Base-by-base conservation (phyloP, 106 monocot species). In the Dioscorea alata region DNA sequence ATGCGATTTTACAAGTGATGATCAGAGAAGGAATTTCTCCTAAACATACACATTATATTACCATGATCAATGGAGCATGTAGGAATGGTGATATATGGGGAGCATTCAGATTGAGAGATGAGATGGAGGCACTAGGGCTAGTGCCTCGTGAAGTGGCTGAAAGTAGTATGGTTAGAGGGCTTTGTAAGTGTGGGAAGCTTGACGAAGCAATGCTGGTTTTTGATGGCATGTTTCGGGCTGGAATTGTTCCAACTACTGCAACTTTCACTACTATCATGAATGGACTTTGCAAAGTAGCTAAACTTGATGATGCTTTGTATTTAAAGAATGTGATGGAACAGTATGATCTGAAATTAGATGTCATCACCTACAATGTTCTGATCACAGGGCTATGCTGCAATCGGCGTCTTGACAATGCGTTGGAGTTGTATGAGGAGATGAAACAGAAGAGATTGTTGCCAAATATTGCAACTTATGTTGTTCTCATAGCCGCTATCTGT, bases 251-350 rank as follows among this genome's bases (percentile, higher is more conserved):
- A 24, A 95, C 94, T 51, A 63, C 75, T 74, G 91, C 88, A 70
- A 95, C 91, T 65, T 88, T 95, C 60, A 88, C 94, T 10, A 91
- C 88, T 66, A 76, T 91, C 33, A 95, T 95, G 79, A 85, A 91
- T 71, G 67, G 73, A 25, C 77, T 86, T 56, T 71, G 76, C 57
- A 86, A 78, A 74, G 76, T 80, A 81, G 35, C 23, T 31, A 84
- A 71, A 23, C 25, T 88, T 69, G 69, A 23, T 77, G 78, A 88
- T 86, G 94, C 88, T 61, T 75, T 95, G 50, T 48, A 49, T 56
- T 69, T 95, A 25, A 80, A 82, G 54, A 65, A 83, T 67, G 69
- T 81, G 50, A 83, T 91, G 84, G 85, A 86, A 77, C 53, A 67
- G 12, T 82, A 21, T 60, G 73, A 81, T 16, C 74, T 95, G 74